A percentile compares a stretch with the other conserved stretches of the same genome.
These are phyloP conservation scores for Colletotrichum sojae DNA, from an alignment of 2,329 filamentous ascomycete species.

Conservation along the genomic window DNA sequence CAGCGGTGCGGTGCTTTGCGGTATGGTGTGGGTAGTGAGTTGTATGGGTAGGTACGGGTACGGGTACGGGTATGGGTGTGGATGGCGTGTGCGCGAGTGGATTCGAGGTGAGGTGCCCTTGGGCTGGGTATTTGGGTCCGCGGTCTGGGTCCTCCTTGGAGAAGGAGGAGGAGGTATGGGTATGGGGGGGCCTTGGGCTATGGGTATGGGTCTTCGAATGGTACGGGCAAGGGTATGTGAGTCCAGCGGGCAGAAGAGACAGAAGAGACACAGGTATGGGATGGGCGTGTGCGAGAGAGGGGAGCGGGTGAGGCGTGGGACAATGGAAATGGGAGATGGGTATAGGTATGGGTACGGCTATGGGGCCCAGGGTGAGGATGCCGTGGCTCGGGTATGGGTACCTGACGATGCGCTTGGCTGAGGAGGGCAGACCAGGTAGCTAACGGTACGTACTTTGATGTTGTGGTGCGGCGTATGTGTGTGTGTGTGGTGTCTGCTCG, in stretches of 20 bases:
- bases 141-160: constrained; percentile 36
- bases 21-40: no score
- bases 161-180: constrained; percentile 20
- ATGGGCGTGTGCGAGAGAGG: constrained; percentile 16
- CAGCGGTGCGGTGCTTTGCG: no score
- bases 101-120: constrained; percentile 30
- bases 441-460: constrained; percentile 29
- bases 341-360: constrained; percentile 9
- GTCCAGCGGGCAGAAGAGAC: constrained; percentile 10
- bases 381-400: constrained; percentile 32
- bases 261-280: no score
- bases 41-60: no score
- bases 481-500: background rate
- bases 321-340: constrained; percentile 34
- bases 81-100: constrained; percentile 27
- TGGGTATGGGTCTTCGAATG: constrained; percentile 4
- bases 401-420: constrained; percentile 20
- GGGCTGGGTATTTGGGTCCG: constrained; percentile 35
- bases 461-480: background rate
- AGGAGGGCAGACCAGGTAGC: constrained; percentile 25
- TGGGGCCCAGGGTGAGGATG: constrained; percentile 8
- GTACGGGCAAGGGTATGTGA: constrained; percentile 7
- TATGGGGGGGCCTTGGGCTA: constrained; percentile 4
- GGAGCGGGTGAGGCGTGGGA: constrained; percentile 23
- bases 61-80: constrained; percentile 22